These are phyloP conservation scores for Backusella sp. DNA, from an alignment of 192 early-diverging fungal species.

Conservation along the genomic window DNA sequence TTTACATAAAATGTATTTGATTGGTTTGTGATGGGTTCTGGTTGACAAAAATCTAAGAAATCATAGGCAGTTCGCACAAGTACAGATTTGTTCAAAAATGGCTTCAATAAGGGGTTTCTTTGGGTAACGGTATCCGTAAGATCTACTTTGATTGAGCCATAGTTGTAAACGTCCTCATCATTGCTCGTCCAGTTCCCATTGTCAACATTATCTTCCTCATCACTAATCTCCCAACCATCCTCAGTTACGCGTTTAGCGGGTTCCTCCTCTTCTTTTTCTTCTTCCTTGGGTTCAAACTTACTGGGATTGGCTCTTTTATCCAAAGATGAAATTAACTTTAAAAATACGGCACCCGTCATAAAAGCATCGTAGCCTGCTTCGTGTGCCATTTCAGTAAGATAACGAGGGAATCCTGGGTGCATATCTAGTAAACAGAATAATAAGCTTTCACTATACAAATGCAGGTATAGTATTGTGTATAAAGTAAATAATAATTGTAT, in stretches of 20 bases:
- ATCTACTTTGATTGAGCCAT: slow-evolving; percentile 15
- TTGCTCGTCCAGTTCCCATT: slow-evolving; percentile 4
- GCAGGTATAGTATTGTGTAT: slow-evolving; percentile 23
- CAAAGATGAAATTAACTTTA: slow-evolving; percentile 56
- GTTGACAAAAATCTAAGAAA: slow-evolving; percentile 24
- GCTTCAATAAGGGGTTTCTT: not conserved
- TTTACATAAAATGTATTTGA: slow-evolving; percentile 17
- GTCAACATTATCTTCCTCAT: slow-evolving; percentile 11
- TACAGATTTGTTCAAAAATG: slow-evolving; percentile 19
- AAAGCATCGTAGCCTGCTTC: slow-evolving; percentile 96
- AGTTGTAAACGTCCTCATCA: slow-evolving; percentile 17
- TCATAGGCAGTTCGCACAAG: slow-evolving; percentile 20
- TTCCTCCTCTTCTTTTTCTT: not conserved
- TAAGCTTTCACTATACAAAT: not conserved
- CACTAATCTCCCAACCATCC: slow-evolving; percentile 25
- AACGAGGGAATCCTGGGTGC: slow-evolving; percentile 27
- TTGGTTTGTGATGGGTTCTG: slow-evolving; percentile 23
- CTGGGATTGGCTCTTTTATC: not conserved
- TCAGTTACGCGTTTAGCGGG: not conserved
- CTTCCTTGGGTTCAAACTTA: slow-evolving; percentile 9
- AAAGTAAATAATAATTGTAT: not conserved
- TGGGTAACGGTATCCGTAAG: not conserved
- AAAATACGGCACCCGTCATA: slow-evolving; percentile 80
- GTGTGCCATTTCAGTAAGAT: slow-evolving; percentile 58
- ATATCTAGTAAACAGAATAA: slow-evolving; percentile 20